phyloP scores from a whole-genome alignment of 2,329 filamentous ascomycete species.

The Monilinia fructicola region DNA sequence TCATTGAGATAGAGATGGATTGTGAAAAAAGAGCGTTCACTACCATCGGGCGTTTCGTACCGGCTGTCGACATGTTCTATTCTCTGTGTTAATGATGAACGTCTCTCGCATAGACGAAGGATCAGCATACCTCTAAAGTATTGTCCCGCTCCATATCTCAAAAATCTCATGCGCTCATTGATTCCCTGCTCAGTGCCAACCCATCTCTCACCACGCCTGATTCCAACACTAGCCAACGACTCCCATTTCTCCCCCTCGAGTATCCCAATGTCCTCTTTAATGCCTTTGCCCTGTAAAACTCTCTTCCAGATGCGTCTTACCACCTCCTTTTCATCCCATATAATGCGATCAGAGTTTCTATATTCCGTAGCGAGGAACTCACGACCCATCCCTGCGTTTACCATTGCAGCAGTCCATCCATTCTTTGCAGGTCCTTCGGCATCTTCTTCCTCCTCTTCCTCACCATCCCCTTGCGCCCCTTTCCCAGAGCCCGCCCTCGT shows the following conservation, averaged over 20 bases:
- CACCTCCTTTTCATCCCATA: conserved; percentile 66
- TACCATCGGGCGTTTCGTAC: conserved; percentile 47
- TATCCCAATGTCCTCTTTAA: conserved; percentile 45
- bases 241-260: conserved; percentile 39
- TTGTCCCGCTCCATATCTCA: conserved; percentile 69
- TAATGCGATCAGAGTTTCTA: conserved; percentile 72
- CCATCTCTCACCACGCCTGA: conserved; percentile 30
- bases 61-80: conserved; percentile 42
- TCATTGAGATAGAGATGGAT: conserved; percentile 57
- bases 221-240: conserved; percentile 41
- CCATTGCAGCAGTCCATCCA: conserved; percentile 19
- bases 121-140: conserved; percentile 58
- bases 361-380: conserved; percentile 58
- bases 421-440: not conserved
- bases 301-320: conserved; percentile 64
- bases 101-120: conserved; percentile 24
- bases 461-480: not conserved
- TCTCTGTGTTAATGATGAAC: not conserved
- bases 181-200: conserved; percentile 44
- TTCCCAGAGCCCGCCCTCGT: not conserved
- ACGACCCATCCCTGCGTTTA: conserved; percentile 53
- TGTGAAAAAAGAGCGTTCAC: conserved; percentile 47
- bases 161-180: conserved; percentile 73
- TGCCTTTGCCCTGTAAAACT: conserved; percentile 48
- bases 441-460: not conserved